Evolutionary conservation across 805 yeast genomes (phyloP).

Genomic region (Grigorovia jiainica): DNA sequence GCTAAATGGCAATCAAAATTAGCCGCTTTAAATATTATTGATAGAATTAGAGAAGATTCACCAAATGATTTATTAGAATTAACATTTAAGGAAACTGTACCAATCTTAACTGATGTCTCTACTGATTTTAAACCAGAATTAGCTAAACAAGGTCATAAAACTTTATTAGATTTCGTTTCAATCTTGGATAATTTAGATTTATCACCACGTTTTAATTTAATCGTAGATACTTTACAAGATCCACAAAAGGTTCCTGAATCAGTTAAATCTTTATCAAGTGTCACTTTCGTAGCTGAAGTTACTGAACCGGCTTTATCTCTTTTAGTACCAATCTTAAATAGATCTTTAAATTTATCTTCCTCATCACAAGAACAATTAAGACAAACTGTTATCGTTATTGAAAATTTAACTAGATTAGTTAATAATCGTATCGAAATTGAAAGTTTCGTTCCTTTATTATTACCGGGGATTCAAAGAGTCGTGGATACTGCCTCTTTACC

Average conservation of each 20-base stretch:
- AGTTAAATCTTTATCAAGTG: conserved; percentile 81
- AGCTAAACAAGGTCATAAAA: conserved; percentile 70
- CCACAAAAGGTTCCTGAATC: conserved; percentile 84
- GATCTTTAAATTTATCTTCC: conserved; percentile 72
- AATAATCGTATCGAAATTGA: conserved; percentile 90
- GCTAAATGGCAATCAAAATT: conserved; percentile 92
- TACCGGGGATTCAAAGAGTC: conserved; percentile 89
- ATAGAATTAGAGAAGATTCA: conserved; percentile 64
- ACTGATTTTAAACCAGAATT: conserved; percentile 96
- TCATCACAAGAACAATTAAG: conserved; percentile 93
- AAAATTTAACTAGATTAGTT: conserved; percentile 89
- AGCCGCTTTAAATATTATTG: conserved; percentile 66
- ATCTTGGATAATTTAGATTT: conserved; percentile 89
- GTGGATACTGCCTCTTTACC: conserved; percentile 87
- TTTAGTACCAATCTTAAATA: conserved; percentile 83
- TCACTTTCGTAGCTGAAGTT: conserved; percentile 96
- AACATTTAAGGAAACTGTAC: conserved; percentile 69
- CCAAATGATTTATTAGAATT: conserved; percentile 81
- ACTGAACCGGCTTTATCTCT: conserved; percentile 90
- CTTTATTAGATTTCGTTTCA: conserved; percentile 61
- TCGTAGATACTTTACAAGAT: conserved; percentile 81
- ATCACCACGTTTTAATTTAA: conserved; percentile 71
- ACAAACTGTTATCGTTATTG: conserved; percentile 92
- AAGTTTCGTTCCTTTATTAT: conserved; percentile 69
- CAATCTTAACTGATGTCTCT: conserved; percentile 77